Percentiles rank a stretch among this genome's conserved stretches.
Conservation (phyloP, 163 green algal species). For the Scenedesmus sp. region DNA sequence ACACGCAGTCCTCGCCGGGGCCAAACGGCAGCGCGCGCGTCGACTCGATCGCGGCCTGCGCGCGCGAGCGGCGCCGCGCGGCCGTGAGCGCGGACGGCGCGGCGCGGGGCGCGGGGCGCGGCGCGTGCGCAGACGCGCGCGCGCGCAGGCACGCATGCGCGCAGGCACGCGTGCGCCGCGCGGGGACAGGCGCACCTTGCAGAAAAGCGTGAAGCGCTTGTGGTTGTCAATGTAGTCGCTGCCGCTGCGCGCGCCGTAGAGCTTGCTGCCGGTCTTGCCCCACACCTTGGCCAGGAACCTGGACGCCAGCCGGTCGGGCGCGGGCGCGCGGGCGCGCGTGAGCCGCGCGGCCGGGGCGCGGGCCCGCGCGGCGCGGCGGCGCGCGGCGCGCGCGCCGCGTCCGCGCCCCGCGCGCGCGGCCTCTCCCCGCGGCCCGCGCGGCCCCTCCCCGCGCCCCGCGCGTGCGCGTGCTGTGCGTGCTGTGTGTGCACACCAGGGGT, state of each 20-base stretch:
- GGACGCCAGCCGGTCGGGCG: neutral
- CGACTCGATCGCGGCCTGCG: constrained; percentile 89
- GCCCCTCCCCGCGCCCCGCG: no score
- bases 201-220: constrained; percentile 96
- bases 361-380: neutral
- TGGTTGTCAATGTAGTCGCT: constrained; percentile 97
- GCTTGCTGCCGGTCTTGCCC: constrained; percentile 95
- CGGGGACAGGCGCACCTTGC: no score
- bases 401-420: no score
- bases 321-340: neutral
- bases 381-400: neutral
- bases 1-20: constrained; percentile 88
- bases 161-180: no score
- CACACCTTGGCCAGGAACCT: constrained; percentile 94
- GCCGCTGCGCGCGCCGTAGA: constrained; percentile 92
- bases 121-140: no score
- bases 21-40: constrained; percentile 83
- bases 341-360: neutral
- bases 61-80: no score
- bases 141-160: no score
- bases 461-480: no score
- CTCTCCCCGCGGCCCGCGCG: no score
- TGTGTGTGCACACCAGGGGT: constrained; percentile 75
- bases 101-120: no score
- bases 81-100: no score